Base-by-base conservation (phyloP, 495 filamentous ascomycete genomes). In the Penicillium simplicissimum region DNA sequence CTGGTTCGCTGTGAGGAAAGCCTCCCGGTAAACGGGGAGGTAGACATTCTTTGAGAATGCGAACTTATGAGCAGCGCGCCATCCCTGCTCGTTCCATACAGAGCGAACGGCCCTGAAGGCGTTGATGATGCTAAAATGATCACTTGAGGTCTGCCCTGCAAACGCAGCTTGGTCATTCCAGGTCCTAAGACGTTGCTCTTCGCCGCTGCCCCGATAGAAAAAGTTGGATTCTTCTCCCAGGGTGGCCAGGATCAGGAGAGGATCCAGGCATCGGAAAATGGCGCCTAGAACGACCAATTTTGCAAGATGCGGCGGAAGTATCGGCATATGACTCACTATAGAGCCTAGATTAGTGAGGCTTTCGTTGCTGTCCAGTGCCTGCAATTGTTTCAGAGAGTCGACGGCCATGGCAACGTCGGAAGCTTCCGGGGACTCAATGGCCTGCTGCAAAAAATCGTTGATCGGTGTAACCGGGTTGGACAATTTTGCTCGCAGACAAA, bases 261-360 rank as follows among this genome's bases (percentile, higher is more conserved):
- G 83, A 57, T 88, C 83, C 10, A 88, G 72, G 61, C 86, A 88
- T 21, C 79, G 75, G 73, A 88, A 88, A 23, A 87, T 81, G 43
- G 85, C 70, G 9, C 84, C 84, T 10, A 88, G 67, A 23, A 87
- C 62, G 38, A 87, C 79, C 80, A 88, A 78, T 59, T 85, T 87
- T 36, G 80, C 85, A 52, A 84, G 69, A 10, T 69, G 67, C 28
- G 85, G 85, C 54, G 81, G 72, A 34, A 85, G 69, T 8, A 42
- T 35, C 9, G 77, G 76, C 52, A 87, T 62, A 23, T 74, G 69
- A 13, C 77, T 67, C 14, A 88, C 69, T 37, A 85, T 54, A 19
- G 66, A 68, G 40, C 85, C 86, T 3, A 88, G 74, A 15, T 73
- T 70, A 11, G 85, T 88, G 36, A 87, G 61, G 5, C 76, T 58